A percentile compares a stretch with the other conserved stretches of the same genome.
These are phyloP conservation scores for Meyerozyma athensensis DNA, from an alignment of 1,139 yeast genomes.

Conservation along the genomic window DNA sequence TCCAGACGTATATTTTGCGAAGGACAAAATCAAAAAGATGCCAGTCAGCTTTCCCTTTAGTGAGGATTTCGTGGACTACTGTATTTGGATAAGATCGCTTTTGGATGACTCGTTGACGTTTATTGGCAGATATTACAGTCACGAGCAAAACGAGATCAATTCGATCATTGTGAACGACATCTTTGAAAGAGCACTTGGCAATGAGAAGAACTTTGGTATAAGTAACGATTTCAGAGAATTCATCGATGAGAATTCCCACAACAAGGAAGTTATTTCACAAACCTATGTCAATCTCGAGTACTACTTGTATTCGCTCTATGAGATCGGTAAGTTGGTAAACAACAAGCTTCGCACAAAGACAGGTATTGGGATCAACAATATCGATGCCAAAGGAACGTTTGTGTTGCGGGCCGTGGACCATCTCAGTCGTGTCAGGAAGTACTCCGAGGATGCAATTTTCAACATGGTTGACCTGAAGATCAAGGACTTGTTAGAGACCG, in stretches of 20 bases:
- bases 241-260: constrained; percentile 54
- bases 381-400: constrained; percentile 34
- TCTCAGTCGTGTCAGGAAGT: constrained; percentile 60
- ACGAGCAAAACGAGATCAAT: constrained; percentile 42
- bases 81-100: constrained; percentile 66
- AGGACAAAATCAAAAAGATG: constrained; percentile 32
- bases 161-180: constrained; percentile 52
- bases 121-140: constrained; percentile 59
- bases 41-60: constrained; percentile 88
- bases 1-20: constrained; percentile 43
- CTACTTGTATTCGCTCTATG: constrained; percentile 60
- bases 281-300: constrained; percentile 84
- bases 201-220: constrained; percentile 48
- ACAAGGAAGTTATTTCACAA: constrained; percentile 89
- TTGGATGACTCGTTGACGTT: constrained; percentile 61
- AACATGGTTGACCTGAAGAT: constrained; percentile 76
- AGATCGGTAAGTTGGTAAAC: constrained; percentile 46
- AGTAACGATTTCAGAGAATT: constrained; percentile 62
- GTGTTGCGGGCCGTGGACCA: constrained; percentile 40
- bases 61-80: constrained; percentile 79
- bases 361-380: constrained; percentile 42
- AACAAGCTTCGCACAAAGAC: constrained; percentile 48
- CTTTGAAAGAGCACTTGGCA: constrained; percentile 66
- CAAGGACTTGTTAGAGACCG: constrained; percentile 74
- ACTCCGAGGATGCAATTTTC: constrained; percentile 79